Evolutionary conservation across 805 yeast genomes (phyloP), one percentile per base, ranked within the genome.

Genomic region (Brettanomyces naardenensis): DNA sequence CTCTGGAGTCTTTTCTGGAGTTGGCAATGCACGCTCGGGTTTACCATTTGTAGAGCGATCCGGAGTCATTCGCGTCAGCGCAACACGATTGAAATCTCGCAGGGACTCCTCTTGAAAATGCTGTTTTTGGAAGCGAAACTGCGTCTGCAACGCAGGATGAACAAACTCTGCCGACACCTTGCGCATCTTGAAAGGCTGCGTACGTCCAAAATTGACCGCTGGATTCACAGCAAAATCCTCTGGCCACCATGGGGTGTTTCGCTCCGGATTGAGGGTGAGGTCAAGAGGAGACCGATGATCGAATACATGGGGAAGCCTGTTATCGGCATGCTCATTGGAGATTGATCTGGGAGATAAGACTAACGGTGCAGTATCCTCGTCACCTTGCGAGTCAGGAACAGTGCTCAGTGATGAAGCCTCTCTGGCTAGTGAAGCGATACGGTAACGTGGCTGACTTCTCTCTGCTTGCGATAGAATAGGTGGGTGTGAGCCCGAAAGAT

Each of bases 221-320:
- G 62, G 57, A 37, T 61, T 61, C 3, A 56, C 54, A 28, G 48
- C 48, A 47, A 62, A 62, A 37, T 62, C 66, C 39, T 60, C 65
- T 3, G 62, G 56, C 43, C 53, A 58, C 67, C 66, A 62, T 5
- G 46, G 44, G 7, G 57, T 36, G 4, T 47, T 39, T 2, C 52
- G 40, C 9, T 25, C 21, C 3, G 63, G 63, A 39, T 61, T 51
- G 3, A 7, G 17, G 2, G 59, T 44, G 3, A 59, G 36, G 36
- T 62, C 54, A 4, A 56, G 39, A 30, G 17, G 29, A 19, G 19
- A 19, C 37, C 25, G n/a, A n/a, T n/a, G n/a, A n/a, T n/a, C n/a
- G n/a, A n/a, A n/a, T n/a, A n/a, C n/a, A n/a, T n/a, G n/a, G n/a
- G n/a, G n/a, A n/a, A n/a, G n/a, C n/a, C n/a, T n/a, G n/a, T n/a